These are phyloP conservation scores for Metschnikowia koreensis DNA, from an alignment of 805 yeast genomes.

Conservation along the genomic window DNA sequence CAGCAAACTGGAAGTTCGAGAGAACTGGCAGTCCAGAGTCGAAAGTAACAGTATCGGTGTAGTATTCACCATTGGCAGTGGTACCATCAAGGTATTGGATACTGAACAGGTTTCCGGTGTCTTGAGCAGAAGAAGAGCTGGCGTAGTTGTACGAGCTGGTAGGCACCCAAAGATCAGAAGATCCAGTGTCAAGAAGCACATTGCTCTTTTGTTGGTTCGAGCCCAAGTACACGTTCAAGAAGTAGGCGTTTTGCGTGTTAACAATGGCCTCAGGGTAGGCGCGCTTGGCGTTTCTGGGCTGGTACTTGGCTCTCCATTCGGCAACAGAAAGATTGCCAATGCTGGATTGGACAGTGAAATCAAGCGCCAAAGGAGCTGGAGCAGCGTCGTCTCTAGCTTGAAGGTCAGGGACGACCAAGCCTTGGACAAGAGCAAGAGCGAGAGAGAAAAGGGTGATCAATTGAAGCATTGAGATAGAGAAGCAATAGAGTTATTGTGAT, in stretches of 20 bases:
- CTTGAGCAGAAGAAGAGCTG: neutral
- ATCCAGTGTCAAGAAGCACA: constrained; percentile 42
- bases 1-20: constrained; percentile 13
- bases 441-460: constrained; percentile 7
- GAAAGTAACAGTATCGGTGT: constrained; percentile 9
- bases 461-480: neutral
- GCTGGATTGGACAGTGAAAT: constrained; percentile 6
- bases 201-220: constrained; percentile 26
- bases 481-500: neutral
- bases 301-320: constrained; percentile 1
- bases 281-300: neutral
- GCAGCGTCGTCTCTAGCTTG: neutral
- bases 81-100: constrained; percentile 12
- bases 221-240: constrained; percentile 20
- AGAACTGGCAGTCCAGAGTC: constrained; percentile 7
- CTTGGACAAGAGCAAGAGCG: constrained; percentile 6
- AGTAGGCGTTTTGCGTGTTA: neutral
- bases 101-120: constrained; percentile 9
- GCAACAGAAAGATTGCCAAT: neutral
- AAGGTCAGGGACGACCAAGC: constrained; percentile 5
- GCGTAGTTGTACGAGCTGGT: constrained; percentile 1
- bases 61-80: constrained; percentile 10
- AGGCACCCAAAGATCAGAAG: constrained; percentile 41
- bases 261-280: constrained; percentile 1
- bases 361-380: constrained; percentile 12